Percentiles rank a stretch among this genome's conserved stretches.
phyloP scores from a whole-genome alignment of 2,329 filamentous ascomycete genomes.

The Pseudocercospora fuligena region DNA sequence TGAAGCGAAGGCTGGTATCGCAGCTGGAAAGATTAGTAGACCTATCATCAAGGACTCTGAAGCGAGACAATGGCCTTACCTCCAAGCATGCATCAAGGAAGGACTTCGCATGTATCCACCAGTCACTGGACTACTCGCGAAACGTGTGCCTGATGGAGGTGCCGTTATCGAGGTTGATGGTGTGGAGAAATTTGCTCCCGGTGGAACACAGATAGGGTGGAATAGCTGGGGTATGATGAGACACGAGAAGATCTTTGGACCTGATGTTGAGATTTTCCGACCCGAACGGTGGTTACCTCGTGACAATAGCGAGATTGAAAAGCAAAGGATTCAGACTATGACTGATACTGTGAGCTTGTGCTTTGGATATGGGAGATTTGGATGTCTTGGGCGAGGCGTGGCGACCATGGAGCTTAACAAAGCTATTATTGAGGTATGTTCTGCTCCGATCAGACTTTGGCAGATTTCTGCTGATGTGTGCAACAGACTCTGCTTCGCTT shows the following conservation, averaged over 20 bases:
- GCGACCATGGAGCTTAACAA: slow-evolving; percentile 48
- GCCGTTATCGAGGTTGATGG: slow-evolving; percentile 42
- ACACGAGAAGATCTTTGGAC: slow-evolving; percentile 43
- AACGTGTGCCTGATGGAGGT: slow-evolving; percentile 43
- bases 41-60: slow-evolving; percentile 57
- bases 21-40: slow-evolving; percentile 44
- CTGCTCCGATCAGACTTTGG: not conserved
- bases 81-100: slow-evolving; percentile 55
- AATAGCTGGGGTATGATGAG: slow-evolving; percentile 47
- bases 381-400: slow-evolving; percentile 44
- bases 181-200: slow-evolving; percentile 43
- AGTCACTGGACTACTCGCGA: slow-evolving; percentile 46
- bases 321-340: slow-evolving; percentile 38
- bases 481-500: slow-evolving; percentile 43
- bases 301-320: slow-evolving; percentile 37
- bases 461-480: not conserved
- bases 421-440: slow-evolving; percentile 43
- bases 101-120: slow-evolving; percentile 53
- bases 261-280: slow-evolving; percentile 44
- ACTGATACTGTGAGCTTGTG: slow-evolving; percentile 43
- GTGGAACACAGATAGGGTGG: slow-evolving; percentile 46
- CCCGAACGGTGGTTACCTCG: slow-evolving; percentile 45
- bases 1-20: slow-evolving; percentile 52
- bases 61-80: slow-evolving; percentile 49
- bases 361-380: slow-evolving; percentile 45